These are phyloP conservation scores for Cercospora brassicicola DNA, from an alignment of 2,329 filamentous ascomycete genomes.

Conservation along the genomic window DNA sequence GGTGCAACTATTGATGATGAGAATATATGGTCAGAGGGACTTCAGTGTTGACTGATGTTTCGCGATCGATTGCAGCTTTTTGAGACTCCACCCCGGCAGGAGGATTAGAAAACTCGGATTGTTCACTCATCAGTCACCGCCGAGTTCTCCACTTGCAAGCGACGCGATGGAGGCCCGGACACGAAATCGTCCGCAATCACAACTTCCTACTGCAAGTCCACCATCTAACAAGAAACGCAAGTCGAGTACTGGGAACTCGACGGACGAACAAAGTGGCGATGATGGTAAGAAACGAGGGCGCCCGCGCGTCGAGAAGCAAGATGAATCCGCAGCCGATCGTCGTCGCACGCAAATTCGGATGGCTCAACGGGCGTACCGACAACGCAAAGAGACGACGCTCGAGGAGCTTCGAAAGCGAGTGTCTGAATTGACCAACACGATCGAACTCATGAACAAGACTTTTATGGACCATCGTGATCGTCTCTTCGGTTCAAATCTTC, in stretches of 20 bases:
- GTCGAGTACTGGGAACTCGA: constrained; percentile 17
- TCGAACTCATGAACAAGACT: constrained; percentile 71
- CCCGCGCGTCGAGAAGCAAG: constrained; percentile 72
- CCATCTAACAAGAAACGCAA: constrained; percentile 19
- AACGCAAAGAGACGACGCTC: constrained; percentile 81
- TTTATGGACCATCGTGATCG: constrained; percentile 54
- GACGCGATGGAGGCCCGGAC: constrained; percentile 8
- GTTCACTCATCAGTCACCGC: not conserved
- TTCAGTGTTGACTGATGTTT: not conserved
- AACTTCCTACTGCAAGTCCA: not conserved
- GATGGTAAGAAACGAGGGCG: constrained; percentile 63
- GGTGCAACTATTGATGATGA: not conserved
- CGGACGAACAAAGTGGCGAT: constrained; percentile 28
- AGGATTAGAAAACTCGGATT: not conserved
- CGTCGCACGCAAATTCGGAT: constrained; percentile 84
- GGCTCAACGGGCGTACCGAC: constrained; percentile 80
- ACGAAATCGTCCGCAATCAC: not conserved
- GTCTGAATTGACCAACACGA: constrained; percentile 64
- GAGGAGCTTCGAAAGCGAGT: constrained; percentile 70
- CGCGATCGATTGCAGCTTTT: not conserved
- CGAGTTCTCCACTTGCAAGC: not conserved
- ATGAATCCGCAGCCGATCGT: constrained; percentile 75
- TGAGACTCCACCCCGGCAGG: not conserved
- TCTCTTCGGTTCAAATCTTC: constrained; percentile 24
- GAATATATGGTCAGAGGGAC: not conserved